Evolutionary conservation across 176 grass and related monocot genomes (phyloP).

Genomic region (Ensete ventricosum): DNA sequence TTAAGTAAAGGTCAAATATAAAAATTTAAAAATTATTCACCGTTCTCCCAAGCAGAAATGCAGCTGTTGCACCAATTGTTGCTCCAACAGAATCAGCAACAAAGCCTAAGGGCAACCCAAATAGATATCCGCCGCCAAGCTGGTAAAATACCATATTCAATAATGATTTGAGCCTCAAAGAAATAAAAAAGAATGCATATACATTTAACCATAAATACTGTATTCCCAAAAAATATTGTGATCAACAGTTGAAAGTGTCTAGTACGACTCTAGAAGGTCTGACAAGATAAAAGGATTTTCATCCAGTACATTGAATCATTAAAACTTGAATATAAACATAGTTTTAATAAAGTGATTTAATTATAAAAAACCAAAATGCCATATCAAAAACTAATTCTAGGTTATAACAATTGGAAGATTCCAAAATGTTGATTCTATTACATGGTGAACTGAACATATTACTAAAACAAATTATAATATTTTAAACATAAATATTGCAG

Average conservation of each 20-base stretch:
- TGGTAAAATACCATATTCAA: conserved; percentile 26
- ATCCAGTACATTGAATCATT: no score
- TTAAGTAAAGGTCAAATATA: neutral
- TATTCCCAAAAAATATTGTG: neutral
- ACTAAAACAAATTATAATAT: no score
- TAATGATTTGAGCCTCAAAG: neutral
- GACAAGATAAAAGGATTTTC: no score
- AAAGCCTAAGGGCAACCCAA: conserved; percentile 88
- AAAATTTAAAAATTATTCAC: conserved; percentile 31
- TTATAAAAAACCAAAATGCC: no score
- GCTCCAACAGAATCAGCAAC: conserved; percentile 94
- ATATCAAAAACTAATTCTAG: no score
- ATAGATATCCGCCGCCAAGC: conserved; percentile 98
- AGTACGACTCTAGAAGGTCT: no score
- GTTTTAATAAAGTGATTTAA: no score
- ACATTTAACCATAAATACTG: neutral
- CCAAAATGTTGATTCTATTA: no score
- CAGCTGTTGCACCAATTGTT: conserved; percentile 91
- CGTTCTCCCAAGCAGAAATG: conserved; percentile 98
- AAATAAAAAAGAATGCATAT: neutral
- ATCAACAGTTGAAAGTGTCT: neutral
- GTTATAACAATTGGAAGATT: no score
- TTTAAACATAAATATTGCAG: no score
- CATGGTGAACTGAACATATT: no score
- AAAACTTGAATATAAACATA: no score